Conservation (phyloP, 257 asterid species). For the Nicotiana otophora region DNA sequence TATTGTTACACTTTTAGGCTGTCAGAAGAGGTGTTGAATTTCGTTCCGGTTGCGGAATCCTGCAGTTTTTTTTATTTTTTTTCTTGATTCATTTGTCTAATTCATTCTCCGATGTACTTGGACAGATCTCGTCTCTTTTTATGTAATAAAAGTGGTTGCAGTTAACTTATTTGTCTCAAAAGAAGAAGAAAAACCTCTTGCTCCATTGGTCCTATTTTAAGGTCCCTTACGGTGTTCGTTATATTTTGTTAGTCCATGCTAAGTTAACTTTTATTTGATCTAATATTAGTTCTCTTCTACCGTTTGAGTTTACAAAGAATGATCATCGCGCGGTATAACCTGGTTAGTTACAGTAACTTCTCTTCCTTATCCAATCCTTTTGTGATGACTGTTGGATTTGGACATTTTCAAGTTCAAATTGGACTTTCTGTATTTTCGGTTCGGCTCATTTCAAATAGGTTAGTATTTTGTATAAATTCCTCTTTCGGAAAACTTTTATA, state of each 20-base stretch:
- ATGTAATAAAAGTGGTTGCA: not conserved
- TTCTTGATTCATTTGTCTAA: not conserved
- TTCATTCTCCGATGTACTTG: not conserved
- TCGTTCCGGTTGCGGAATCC: not conserved
- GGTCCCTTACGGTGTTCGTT: not conserved
- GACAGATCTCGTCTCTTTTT: not conserved
- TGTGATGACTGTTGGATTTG: not conserved
- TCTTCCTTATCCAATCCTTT: not conserved
- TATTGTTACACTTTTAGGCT: not conserved
- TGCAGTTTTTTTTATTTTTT: not conserved
- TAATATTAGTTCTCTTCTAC: no score
- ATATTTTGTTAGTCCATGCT: no score
- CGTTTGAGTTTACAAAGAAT: no score
- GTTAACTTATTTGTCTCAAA: not conserved
- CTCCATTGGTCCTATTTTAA: not conserved
- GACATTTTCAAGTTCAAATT: not conserved
- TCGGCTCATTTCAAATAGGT: not conserved
- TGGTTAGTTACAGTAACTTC: not conserved
- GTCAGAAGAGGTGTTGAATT: not conserved
- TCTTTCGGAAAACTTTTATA: no score
- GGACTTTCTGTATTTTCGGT: not conserved
- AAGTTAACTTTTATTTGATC: no score
- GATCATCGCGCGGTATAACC: no score
- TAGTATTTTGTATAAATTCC: no score
- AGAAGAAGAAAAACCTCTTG: not conserved